Percentiles rank a stretch among this genome's conserved stretches.
Evolutionary conservation across 163 green algal genomes (phyloP).

Genomic region (Botryococcus braunii): DNA sequence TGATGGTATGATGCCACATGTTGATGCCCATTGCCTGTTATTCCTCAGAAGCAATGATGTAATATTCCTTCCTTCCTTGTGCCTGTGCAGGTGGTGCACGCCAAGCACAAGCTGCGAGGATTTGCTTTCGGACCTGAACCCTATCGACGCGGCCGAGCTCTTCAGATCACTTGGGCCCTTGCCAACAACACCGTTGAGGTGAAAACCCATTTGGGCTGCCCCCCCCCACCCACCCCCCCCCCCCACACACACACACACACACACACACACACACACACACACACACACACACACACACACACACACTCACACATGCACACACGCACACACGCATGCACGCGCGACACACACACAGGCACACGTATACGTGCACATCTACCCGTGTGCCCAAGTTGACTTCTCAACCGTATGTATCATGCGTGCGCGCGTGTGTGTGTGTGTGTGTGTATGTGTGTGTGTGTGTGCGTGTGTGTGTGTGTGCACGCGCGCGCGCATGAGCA

Average conservation of each 20-base stretch:
- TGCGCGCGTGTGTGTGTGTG: too few relatives aligned
- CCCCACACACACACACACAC: background rate
- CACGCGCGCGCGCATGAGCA: too few relatives aligned
- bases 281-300: background rate
- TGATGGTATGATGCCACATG: too few relatives aligned
- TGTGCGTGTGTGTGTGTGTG: too few relatives aligned
- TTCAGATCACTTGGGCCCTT: slow-evolving; percentile 53
- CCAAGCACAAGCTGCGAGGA: slow-evolving; percentile 53
- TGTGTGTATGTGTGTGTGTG: too few relatives aligned
- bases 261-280: background rate
- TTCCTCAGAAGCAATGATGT: too few relatives aligned
- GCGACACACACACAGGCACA: background rate
- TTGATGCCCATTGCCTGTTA: too few relatives aligned
- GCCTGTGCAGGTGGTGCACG: slow-evolving; percentile 37
- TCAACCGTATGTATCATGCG: too few relatives aligned
- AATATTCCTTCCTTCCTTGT: too few relatives aligned
- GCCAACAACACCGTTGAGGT: slow-evolving; percentile 78
- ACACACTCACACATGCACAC: background rate
- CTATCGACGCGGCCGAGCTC: slow-evolving; percentile 11
- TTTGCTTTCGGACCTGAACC: slow-evolving; percentile 34
- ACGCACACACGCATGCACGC: background rate
- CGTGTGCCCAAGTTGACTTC: background rate
- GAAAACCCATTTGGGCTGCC: background rate
- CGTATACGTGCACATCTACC: background rate
- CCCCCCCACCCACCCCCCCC: background rate